Evolutionary conservation across 2,329 filamentous ascomycete genomes (phyloP), one percentile per base, ranked within the genome.

Genomic region (Incumbomyces lentus): DNA sequence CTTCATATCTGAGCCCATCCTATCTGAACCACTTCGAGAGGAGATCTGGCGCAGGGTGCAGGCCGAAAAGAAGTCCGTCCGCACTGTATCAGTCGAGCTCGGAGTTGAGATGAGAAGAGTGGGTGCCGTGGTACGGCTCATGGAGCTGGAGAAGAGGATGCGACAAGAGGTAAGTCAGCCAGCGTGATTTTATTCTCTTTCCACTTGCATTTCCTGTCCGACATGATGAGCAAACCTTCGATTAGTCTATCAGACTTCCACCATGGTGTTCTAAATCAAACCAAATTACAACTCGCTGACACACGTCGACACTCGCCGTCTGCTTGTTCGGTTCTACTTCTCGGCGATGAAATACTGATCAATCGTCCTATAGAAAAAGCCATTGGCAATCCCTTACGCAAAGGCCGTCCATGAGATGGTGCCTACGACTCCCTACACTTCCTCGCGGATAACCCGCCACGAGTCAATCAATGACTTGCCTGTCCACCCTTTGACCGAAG

Each of bases 231-330:
- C 73, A 69, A 65, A 71, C 76, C 79, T 81, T 79, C 90, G 90
- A 95, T 96, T 95, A 95, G 90, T 96, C 90, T 95, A 93, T 75
- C 95, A 95, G 89, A 96, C 89, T 81, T 67, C 71, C 64, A 80
- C 47, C 74, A 81, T 92, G 86, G 86, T 95, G 68, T 58, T 65
- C 66, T 64, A 59, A 54, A 26, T 5, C 55, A 90, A 73, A 83
- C 75, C 77, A 71, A 71, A 71, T 78, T 77, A 75, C 75, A 78
- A 81, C 78, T 82, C 78, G 82, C 82, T 86, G 82, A 86, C 22
- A 26, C 8, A 26, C 22, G 8, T 26, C 22, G 22, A 8, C 22
- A 26, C 22, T 26, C 22, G 22, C 8, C 22, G n/a, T n/a, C n/a
- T n/a, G n/a, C 22, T 26, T 26, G 22, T 26, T 26, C 8, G 22